These are phyloP conservation scores for Vishniacozyma victoriae DNA, from an alignment of 768 basidiomycete genomes.

Conservation along the genomic window DNA sequence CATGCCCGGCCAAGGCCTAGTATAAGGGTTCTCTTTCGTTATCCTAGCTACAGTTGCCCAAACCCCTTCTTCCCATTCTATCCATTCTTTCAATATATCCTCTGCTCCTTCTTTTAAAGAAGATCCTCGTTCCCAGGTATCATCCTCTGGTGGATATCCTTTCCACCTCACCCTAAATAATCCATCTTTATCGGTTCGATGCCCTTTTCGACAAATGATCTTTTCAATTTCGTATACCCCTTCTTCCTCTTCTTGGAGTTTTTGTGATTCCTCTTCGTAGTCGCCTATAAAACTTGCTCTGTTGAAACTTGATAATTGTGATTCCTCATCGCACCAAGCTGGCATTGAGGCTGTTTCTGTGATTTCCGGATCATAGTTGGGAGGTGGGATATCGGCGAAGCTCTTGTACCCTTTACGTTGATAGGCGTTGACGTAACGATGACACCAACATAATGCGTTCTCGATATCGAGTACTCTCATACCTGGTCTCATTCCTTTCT, in stretches of 20 bases:
- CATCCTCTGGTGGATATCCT: conserved; percentile 28
- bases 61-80: conserved; percentile 24
- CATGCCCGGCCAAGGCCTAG: background rate
- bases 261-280: conserved; percentile 2
- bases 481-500: conserved; percentile 19
- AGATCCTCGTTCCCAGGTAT: conserved; percentile 24
- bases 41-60: conserved; percentile 14
- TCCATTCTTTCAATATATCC: conserved; percentile 20
- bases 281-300: conserved; percentile 7
- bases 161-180: conserved; percentile 30
- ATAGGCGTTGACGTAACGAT: conserved; percentile 63
- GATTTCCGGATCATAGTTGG: conserved; percentile 1
- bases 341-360: conserved; percentile 5
- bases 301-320: background rate
- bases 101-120: conserved; percentile 12
- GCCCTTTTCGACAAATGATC: conserved; percentile 14
- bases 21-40: conserved; percentile 9
- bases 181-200: conserved; percentile 13
- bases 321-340: conserved; percentile 24
- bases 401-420: conserved; percentile 85
- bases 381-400: conserved; percentile 67
- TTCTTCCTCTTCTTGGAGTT: conserved; percentile 2
- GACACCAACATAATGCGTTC: conserved; percentile 30
- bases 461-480: conserved; percentile 26
- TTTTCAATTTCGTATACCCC: conserved; percentile 27